phyloP scores from a whole-genome alignment of 202 grass and related monocot genomes.

The Carex sylvatica region DNA sequence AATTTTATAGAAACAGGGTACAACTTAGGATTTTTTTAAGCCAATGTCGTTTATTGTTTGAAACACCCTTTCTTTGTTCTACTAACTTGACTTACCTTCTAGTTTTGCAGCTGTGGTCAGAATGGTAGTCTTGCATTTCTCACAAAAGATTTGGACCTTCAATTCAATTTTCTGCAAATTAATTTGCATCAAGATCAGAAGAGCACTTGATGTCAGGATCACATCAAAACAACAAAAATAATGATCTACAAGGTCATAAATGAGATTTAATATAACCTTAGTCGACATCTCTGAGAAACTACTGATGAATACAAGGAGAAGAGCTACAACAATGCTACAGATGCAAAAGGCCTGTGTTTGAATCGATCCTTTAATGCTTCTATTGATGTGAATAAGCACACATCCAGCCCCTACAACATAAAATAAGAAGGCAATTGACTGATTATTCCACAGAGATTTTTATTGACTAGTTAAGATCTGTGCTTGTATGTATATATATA shows the following conservation, averaged over 20 bases:
- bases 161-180: conserved; percentile 64
- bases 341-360: neutral
- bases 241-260: too few relatives aligned
- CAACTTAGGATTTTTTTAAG: neutral
- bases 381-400: neutral
- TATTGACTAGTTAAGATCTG: neutral
- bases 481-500: neutral
- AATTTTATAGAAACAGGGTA: too few relatives aligned
- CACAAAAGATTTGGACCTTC: conserved; percentile 42
- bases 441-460: neutral
- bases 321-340: too few relatives aligned
- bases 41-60: neutral
- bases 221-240: too few relatives aligned
- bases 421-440: neutral
- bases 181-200: too few relatives aligned
- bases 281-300: too few relatives aligned
- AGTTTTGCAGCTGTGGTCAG: conserved; percentile 40
- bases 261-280: too few relatives aligned
- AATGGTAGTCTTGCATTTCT: conserved; percentile 49
- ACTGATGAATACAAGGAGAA: too few relatives aligned
- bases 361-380: neutral
- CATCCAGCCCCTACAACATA: neutral
- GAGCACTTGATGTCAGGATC: too few relatives aligned
- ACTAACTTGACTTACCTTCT: conserved; percentile 26
- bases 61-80: neutral